Conservation (phyloP, 495 filamentous ascomycete genomes). For the Hapsidospora chrysogenum region DNA sequence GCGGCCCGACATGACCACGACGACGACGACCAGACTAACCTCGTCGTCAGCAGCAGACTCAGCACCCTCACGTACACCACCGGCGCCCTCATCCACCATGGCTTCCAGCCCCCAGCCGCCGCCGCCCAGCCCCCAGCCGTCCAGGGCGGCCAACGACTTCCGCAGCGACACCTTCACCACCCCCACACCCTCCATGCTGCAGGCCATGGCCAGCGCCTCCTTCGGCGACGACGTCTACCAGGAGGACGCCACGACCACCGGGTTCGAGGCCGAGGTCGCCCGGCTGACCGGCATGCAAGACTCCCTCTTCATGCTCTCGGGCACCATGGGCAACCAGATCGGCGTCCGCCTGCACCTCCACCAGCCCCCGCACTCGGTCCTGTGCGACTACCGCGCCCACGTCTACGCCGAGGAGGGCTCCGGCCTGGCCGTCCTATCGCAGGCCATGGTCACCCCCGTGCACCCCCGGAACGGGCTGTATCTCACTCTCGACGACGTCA, state of each 20-base stretch:
- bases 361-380: constrained; percentile 53
- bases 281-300: constrained; percentile 54
- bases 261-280: constrained; percentile 55
- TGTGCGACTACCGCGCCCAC: constrained; percentile 52
- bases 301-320: constrained; percentile 63
- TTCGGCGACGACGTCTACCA: constrained; percentile 71
- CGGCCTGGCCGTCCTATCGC: constrained; percentile 37
- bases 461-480: constrained; percentile 48
- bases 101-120: too few species aligned
- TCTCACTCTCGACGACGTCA: constrained; percentile 61
- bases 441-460: constrained; percentile 41
- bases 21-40: too few species aligned
- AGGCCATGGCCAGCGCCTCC: constrained; percentile 37
- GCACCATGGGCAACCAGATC: constrained; percentile 84
- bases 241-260: constrained; percentile 64
- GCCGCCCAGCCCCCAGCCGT: too few species aligned
- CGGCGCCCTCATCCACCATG: too few species aligned
- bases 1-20: too few species aligned
- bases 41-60: too few species aligned
- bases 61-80: too few species aligned
- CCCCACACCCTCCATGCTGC: constrained; percentile 68
- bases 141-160: too few species aligned
- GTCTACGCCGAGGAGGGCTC: constrained; percentile 59
- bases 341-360: constrained; percentile 48
- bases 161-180: constrained; percentile 81